Conservation (phyloP, 345 rosid genomes). For the Iberis pinnata region DNA sequence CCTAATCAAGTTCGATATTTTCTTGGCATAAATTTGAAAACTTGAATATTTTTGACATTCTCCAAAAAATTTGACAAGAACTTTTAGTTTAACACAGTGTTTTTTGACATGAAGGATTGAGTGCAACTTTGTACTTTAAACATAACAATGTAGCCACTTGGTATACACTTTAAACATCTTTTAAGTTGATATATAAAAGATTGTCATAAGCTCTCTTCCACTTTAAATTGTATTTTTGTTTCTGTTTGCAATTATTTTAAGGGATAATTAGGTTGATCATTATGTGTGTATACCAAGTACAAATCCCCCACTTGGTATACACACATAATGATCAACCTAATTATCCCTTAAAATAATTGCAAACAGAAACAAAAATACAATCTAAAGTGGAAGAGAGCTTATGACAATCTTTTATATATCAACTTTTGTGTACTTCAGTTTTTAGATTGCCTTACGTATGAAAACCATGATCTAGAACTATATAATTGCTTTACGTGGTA, state of each 20-base stretch:
- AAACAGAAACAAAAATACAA: conserved; percentile 17
- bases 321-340: neutral
- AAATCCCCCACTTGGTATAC: neutral
- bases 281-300: neutral
- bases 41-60: too few relatives aligned
- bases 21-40: too few relatives aligned
- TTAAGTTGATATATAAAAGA: conserved; percentile 6
- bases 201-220: conserved; percentile 13
- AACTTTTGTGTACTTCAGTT: conserved; percentile 19
- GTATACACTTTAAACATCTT: too few relatives aligned
- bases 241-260: conserved; percentile 18
- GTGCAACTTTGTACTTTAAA: too few relatives aligned
- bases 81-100: too few relatives aligned
- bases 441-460: conserved; percentile 25
- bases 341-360: conserved; percentile 9
- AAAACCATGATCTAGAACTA: conserved; percentile 12
- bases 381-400: conserved; percentile 12
- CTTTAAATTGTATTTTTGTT: conserved; percentile 7
- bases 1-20: too few relatives aligned
- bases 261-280: too few relatives aligned
- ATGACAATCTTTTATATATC: neutral
- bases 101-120: too few relatives aligned
- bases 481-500: conserved; percentile 11
- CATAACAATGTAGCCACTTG: too few relatives aligned
- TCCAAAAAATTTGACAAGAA: too few relatives aligned